These are phyloP conservation scores for Podaxis pistillaris DNA, from an alignment of 768 basidiomycete species.

Conservation along the genomic window DNA sequence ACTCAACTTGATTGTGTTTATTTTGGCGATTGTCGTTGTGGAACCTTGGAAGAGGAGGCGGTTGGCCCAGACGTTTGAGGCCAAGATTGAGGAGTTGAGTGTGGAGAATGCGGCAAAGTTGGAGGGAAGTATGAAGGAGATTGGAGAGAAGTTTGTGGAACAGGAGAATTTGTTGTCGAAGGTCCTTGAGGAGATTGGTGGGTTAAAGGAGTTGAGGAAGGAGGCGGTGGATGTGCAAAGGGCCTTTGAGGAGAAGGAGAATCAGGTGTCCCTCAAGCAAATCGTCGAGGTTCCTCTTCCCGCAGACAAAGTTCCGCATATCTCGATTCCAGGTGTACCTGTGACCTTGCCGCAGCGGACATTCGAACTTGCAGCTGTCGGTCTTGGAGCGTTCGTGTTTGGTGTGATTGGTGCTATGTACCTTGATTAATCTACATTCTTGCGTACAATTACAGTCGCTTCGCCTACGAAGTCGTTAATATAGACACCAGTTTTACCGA, in stretches of 20 bases:
- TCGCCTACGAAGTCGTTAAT: neutral
- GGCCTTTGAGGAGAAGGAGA: neutral
- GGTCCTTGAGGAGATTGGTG: slow-evolving; percentile 25
- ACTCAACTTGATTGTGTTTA: slow-evolving; percentile 87
- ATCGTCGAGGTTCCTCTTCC: slow-evolving; percentile 1
- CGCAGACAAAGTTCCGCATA: slow-evolving; percentile 1
- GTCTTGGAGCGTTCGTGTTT: slow-evolving; percentile 34
- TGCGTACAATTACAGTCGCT: neutral
- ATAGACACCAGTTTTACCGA: neutral
- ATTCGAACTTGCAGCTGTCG: slow-evolving; percentile 31
- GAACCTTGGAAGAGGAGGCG: slow-evolving; percentile 95
- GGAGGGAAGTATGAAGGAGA: slow-evolving; percentile 44
- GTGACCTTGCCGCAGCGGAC: slow-evolving; percentile 19
- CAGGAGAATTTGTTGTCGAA: slow-evolving; percentile 37
- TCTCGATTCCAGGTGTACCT: slow-evolving; percentile 9
- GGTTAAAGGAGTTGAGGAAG: slow-evolving; percentile 6
- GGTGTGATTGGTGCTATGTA: slow-evolving; percentile 31
- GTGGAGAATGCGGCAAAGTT: slow-evolving; percentile 51
- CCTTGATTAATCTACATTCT: slow-evolving; percentile 19
- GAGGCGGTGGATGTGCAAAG: slow-evolving; percentile 1
- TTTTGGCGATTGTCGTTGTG: slow-evolving; percentile 85
- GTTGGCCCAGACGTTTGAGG: slow-evolving; percentile 87
- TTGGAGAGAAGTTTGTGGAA: slow-evolving; percentile 46
- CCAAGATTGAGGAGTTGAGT: slow-evolving; percentile 68
- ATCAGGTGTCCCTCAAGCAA: neutral